A percentile compares a stretch with the other conserved stretches of the same genome.
Conservation (phyloP, 2,329 filamentous ascomycete genomes). For the Ambrosiella cleistominuta region DNA sequence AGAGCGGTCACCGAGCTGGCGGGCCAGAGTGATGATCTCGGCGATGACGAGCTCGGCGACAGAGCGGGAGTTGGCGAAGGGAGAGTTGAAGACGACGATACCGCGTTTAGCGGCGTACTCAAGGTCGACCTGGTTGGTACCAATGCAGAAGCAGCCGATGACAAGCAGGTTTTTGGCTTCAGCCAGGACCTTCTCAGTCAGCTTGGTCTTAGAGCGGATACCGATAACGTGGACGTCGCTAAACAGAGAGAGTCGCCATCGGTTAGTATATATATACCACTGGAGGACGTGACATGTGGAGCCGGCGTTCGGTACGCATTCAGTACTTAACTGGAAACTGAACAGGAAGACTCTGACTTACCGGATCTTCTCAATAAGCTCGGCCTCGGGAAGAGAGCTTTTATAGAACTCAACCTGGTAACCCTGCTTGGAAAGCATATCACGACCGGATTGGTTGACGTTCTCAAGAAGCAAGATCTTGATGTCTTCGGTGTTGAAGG, state of each 20-base stretch:
- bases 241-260: constrained; percentile 11
- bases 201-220: constrained; percentile 93
- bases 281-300: neutral
- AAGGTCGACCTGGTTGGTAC: constrained; percentile 87
- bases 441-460: constrained; percentile 75
- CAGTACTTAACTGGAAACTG: neutral
- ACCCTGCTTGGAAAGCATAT: constrained; percentile 68
- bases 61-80: constrained; percentile 92
- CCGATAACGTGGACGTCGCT: constrained; percentile 95
- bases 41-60: constrained; percentile 91
- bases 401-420: constrained; percentile 93
- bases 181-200: constrained; percentile 66
- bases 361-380: constrained; percentile 94
- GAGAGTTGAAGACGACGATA: constrained; percentile 97
- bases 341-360: constrained; percentile 25
- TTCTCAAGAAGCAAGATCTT: constrained; percentile 94
- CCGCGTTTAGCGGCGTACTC: constrained; percentile 66
- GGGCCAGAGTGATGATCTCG: constrained; percentile 80
- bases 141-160: constrained; percentile 96
- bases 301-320: neutral
- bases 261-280: neutral
- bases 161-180: constrained; percentile 91
- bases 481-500: constrained; percentile 88
- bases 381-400: constrained; percentile 72
- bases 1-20: constrained; percentile 83